These are phyloP conservation scores for Evernia prunastri DNA, from an alignment of 495 filamentous ascomycete genomes.

Conservation along the genomic window DNA sequence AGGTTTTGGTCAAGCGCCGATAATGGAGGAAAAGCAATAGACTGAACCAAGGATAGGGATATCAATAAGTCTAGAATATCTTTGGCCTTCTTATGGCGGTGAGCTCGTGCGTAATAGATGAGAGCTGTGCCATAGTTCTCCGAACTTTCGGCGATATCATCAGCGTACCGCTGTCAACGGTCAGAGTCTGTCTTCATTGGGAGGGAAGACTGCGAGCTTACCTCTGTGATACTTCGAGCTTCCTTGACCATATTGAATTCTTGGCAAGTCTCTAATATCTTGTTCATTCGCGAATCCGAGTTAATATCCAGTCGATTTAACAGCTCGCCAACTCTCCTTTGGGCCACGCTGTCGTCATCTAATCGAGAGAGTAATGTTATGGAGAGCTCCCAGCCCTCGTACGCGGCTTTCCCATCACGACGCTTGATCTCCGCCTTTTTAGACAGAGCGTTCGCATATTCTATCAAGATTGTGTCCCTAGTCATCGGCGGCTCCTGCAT, in stretches of 20 bases:
- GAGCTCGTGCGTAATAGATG: conserved; percentile 78
- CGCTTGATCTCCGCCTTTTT: conserved; percentile 37
- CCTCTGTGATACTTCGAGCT: conserved; percentile 68
- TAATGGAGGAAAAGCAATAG: conserved; percentile 64
- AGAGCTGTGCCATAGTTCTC: conserved; percentile 74
- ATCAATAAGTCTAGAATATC: conserved; percentile 79
- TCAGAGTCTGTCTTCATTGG: conserved; percentile 18
- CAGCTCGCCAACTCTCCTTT: conserved; percentile 60
- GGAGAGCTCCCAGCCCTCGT: conserved; percentile 81
- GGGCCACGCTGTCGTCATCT: conserved; percentile 55
- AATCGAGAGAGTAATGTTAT: conserved; percentile 70
- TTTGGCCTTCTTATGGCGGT: conserved; percentile 64
- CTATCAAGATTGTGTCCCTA: conserved; percentile 66
- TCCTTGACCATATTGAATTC: conserved; percentile 62
- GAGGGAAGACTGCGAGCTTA: conserved; percentile 38
- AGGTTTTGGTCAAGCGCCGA: conserved; percentile 64
- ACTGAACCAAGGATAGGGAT: conserved; percentile 77
- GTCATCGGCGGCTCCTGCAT: conserved; percentile 32
- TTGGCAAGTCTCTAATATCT: conserved; percentile 62
- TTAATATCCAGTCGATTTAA: conserved; percentile 57
- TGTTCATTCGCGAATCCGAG: conserved; percentile 62
- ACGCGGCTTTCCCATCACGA: conserved; percentile 32
- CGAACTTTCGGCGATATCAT: conserved; percentile 56
- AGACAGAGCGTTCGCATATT: conserved; percentile 56
- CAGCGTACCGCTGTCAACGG: conserved; percentile 61